Percentiles rank a stretch among this genome's conserved stretches.
Evolutionary conservation across 2,329 filamentous ascomycete species (phyloP).

Genomic region (Raffaelea arxii): DNA sequence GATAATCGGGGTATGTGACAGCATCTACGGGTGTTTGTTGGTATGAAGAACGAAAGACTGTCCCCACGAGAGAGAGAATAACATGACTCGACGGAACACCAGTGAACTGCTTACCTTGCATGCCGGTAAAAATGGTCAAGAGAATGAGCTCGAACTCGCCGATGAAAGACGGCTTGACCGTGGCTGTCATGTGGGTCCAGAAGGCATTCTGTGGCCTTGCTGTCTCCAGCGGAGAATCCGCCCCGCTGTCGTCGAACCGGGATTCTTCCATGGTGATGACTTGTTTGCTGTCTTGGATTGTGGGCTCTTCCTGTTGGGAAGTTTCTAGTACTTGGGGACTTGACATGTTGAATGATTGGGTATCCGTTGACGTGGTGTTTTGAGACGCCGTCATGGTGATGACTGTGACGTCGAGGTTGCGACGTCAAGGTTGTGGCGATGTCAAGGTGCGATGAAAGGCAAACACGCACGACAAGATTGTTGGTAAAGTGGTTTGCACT

Average conservation of each 20-base stretch:
- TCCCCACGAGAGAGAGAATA: background rate
- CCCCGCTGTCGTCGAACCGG: background rate
- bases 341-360: too few species aligned
- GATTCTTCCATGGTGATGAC: background rate
- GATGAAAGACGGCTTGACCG: constrained; percentile 28
- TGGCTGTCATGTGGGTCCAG: constrained; percentile 19
- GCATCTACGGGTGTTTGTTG: constrained; percentile 31
- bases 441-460: too few species aligned
- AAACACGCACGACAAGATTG: too few species aligned
- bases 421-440: too few species aligned
- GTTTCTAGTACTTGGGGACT: too few species aligned
- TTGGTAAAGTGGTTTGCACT: too few species aligned
- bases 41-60: background rate
- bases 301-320: too few species aligned
- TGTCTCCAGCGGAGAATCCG: too few species aligned
- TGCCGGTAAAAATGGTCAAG: constrained; percentile 40
- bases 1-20: constrained; percentile 49
- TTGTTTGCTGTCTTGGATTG: too few species aligned
- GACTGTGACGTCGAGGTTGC: too few species aligned
- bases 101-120: constrained; percentile 30
- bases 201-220: background rate
- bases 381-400: too few species aligned
- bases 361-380: too few species aligned
- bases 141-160: constrained; percentile 36
- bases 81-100: background rate